Percentiles rank a stretch among this genome's conserved stretches.
These are phyloP conservation scores for Volvox reticuliferus DNA, from an alignment of 139 green algal species.

Conservation along the genomic window DNA sequence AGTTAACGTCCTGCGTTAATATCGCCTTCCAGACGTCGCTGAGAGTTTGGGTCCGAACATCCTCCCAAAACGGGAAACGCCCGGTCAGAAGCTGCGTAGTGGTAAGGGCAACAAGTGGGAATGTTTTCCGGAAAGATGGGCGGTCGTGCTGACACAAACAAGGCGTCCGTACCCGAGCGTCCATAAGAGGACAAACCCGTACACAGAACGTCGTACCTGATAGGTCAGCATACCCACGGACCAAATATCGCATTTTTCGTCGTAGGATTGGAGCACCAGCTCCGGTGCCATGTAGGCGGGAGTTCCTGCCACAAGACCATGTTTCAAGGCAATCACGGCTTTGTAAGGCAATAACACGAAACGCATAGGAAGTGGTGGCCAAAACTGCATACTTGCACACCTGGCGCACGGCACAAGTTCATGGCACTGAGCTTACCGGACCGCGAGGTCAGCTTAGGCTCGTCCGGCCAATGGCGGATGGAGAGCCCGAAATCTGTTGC, in stretches of 20 bases:
- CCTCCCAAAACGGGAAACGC: conserved; percentile 93
- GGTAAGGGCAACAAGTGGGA: background rate
- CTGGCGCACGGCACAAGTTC: too few relatives aligned
- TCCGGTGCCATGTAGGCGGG: conserved; percentile 94
- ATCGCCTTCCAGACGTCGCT: conserved; percentile 90
- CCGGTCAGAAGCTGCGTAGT: conserved; percentile 76
- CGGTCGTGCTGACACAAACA: too few relatives aligned
- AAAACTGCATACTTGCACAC: too few relatives aligned
- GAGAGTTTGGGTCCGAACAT: conserved; percentile 83
- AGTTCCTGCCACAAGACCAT: conserved; percentile 71
- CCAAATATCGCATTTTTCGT: conserved; percentile 88
- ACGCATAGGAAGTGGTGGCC: too few relatives aligned
- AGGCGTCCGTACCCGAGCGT: too few relatives aligned
- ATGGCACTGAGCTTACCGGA: conserved; percentile 54
- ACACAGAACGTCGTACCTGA: conserved; percentile 69
- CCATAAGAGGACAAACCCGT: too few relatives aligned
- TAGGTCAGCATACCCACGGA: conserved; percentile 93
- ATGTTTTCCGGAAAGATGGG: too few relatives aligned
- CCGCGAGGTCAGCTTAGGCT: conserved; percentile 82
- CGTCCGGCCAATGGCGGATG: conserved; percentile 83
- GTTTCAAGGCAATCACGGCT: too few relatives aligned
- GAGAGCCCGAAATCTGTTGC: conserved; percentile 86
- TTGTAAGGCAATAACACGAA: too few relatives aligned
- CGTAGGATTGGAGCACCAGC: conserved; percentile 88
- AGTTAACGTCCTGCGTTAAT: conserved; percentile 78